phyloP scores from a whole-genome alignment of 768 basidiomycete species.

The Boletus subcaerulescens region DNA sequence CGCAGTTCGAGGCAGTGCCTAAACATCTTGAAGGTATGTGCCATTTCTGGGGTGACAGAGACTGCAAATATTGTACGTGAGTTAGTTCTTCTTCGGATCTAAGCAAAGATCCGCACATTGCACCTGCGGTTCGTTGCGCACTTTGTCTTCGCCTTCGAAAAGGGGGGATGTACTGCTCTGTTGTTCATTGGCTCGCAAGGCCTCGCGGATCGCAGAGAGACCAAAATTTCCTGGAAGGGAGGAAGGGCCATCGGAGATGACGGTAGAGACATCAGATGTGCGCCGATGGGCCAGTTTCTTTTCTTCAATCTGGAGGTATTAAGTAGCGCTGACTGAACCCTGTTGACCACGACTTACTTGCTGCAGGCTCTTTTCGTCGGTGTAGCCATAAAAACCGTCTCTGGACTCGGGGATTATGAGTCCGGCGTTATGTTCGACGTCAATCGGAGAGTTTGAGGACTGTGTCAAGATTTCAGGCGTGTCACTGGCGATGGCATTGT shows the following conservation, averaged over 20 bases:
- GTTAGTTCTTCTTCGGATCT: neutral
- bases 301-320: slow-evolving; percentile 61
- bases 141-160: slow-evolving; percentile 38
- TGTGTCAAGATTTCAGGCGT: neutral
- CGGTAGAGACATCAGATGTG: slow-evolving; percentile 47
- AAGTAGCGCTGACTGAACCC: slow-evolving; percentile 1
- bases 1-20: slow-evolving; percentile 85
- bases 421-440: slow-evolving; percentile 23
- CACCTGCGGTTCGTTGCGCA: slow-evolving; percentile 28
- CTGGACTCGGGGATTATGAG: slow-evolving; percentile 47
- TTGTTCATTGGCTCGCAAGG: slow-evolving; percentile 20
- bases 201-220: slow-evolving; percentile 34
- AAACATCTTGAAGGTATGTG: slow-evolving; percentile 65
- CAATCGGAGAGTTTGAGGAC: neutral
- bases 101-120: slow-evolving; percentile 26
- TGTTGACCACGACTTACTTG: slow-evolving; percentile 48
- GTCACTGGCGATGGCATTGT: neutral
- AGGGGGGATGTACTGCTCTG: slow-evolving; percentile 16
- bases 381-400: slow-evolving; percentile 79
- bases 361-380: slow-evolving; percentile 71
- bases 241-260: slow-evolving; percentile 20
- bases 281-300: slow-evolving; percentile 67
- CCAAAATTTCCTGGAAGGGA: slow-evolving; percentile 41
- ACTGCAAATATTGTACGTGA: slow-evolving; percentile 13
- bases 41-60: slow-evolving; percentile 41